A percentile compares a stretch with the other conserved stretches of the same genome.
phyloP scores from a whole-genome alignment of 805 yeast genomes.

The Lipomyces kockii region DNA sequence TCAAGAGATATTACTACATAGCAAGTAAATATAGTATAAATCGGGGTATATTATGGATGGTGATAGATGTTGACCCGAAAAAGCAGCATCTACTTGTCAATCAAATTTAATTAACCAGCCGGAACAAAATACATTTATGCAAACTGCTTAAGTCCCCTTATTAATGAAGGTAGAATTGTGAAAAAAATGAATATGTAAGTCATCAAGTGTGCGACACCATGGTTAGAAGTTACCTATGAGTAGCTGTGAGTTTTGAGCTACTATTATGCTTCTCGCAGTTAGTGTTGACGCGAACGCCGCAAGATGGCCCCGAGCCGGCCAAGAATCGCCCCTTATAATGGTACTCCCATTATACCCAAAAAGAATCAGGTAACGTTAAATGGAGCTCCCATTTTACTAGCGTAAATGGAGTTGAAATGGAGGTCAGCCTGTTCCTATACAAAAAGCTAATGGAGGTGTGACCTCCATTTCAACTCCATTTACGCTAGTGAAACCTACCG shows the following conservation, averaged over 20 bases:
- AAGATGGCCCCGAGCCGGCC: background rate
- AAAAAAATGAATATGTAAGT: background rate
- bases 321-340: no score
- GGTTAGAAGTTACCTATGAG: no score
- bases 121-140: background rate
- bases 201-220: background rate
- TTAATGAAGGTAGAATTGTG: background rate
- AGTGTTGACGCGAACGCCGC: background rate
- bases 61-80: background rate
- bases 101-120: background rate
- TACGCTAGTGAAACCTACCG: no score
- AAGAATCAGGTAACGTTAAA: no score
- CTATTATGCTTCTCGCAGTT: background rate
- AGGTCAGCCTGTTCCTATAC: no score
- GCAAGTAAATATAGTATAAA: background rate
- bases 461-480: no score
- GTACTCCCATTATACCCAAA: no score
- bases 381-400: no score
- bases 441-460: no score
- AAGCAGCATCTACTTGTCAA: background rate
- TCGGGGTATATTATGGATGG: background rate
- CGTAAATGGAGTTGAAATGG: no score
- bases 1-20: background rate
- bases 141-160: background rate
- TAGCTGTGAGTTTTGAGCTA: background rate